Percentiles rank a stretch among this genome's conserved stretches.
These are phyloP conservation scores for Gnomoniopsis sp. DNA, from an alignment of 2,329 filamentous ascomycete genomes.

Conservation along the genomic window DNA sequence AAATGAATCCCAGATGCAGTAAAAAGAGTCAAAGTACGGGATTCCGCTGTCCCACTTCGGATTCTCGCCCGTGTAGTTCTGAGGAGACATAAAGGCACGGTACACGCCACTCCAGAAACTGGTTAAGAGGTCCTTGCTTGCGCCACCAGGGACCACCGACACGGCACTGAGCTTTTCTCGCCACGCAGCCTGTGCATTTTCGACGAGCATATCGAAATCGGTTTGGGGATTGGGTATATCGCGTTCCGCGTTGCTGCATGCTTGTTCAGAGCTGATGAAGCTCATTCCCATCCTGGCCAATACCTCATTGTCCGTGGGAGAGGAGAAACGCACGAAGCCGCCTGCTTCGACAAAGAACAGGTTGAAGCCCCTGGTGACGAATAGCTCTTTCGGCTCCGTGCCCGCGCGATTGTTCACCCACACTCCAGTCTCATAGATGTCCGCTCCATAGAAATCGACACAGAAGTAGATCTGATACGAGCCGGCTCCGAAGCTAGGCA, in stretches of 20 bases:
- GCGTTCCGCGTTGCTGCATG: constrained; percentile 57
- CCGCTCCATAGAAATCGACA: constrained; percentile 51
- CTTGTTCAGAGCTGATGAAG: constrained; percentile 59
- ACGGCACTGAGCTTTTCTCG: constrained; percentile 53
- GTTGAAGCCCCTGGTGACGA: constrained; percentile 38
- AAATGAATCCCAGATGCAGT: constrained; percentile 62
- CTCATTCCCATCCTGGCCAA: constrained; percentile 61
- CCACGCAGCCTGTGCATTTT: constrained; percentile 52
- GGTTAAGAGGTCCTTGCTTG: constrained; percentile 48
- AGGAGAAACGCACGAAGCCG: constrained; percentile 53
- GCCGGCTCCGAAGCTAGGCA: constrained; percentile 59
- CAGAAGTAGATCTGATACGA: constrained; percentile 58
- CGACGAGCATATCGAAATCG: constrained; percentile 52
- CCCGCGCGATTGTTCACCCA: constrained; percentile 39
- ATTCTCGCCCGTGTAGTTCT: constrained; percentile 66
- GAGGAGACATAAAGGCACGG: constrained; percentile 58
- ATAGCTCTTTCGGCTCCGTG: constrained; percentile 34
- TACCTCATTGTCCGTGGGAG: constrained; percentile 42
- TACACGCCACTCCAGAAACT: constrained; percentile 63
- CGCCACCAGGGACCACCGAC: constrained; percentile 44
- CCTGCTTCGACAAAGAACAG: constrained; percentile 43
- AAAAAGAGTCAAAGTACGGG: constrained; percentile 60
- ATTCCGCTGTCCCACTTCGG: constrained; percentile 58
- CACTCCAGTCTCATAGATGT: constrained; percentile 32
- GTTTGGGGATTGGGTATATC: constrained; percentile 58